phyloP scores from a whole-genome alignment of 495 filamentous ascomycete species.

The Podospora tetraspora region DNA sequence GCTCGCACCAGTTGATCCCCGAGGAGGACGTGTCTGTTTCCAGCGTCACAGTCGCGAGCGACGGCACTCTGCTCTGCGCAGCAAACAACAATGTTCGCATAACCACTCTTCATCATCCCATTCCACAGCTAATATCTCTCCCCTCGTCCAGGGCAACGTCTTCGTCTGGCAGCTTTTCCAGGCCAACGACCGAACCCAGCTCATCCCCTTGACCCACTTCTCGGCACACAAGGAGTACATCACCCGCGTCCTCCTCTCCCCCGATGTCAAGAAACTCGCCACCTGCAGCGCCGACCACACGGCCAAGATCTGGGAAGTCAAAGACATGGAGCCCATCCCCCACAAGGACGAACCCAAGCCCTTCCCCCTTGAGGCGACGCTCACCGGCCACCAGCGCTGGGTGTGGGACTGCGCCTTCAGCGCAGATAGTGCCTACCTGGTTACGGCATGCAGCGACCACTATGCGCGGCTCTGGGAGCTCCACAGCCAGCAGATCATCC shows the following conservation, averaged over 20 bases:
- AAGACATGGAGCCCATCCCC: conserved; percentile 50
- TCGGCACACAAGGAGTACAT: conserved; percentile 90
- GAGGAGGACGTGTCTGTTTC: conserved; percentile 90
- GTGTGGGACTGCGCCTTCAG: conserved; percentile 99
- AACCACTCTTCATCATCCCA: background rate
- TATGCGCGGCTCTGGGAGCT: conserved; percentile 97
- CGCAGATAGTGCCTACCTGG: conserved; percentile 91
- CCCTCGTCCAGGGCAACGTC: conserved; percentile 69
- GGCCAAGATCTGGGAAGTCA: conserved; percentile 93
- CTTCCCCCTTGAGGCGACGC: conserved; percentile 79
- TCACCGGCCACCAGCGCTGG: conserved; percentile 95
- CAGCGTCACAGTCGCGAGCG: conserved; percentile 92
- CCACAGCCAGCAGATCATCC: conserved; percentile 74
- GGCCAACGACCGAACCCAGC: conserved; percentile 74
- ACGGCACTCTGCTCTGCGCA: conserved; percentile 89
- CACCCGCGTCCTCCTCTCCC: conserved; percentile 90
- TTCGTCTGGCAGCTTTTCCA: conserved; percentile 94
- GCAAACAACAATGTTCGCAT: conserved; percentile 78
- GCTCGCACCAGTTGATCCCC: conserved; percentile 91
- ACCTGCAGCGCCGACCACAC: conserved; percentile 98
- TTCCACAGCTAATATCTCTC: background rate
- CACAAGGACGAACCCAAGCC: conserved; percentile 38
- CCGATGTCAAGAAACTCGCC: conserved; percentile 93
- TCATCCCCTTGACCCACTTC: conserved; percentile 89
- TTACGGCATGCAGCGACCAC: conserved; percentile 97